These are phyloP conservation scores for Zygosaccharomyces pseudobailii DNA, from an alignment of 1,139 yeast genomes.

Conservation along the genomic window DNA sequence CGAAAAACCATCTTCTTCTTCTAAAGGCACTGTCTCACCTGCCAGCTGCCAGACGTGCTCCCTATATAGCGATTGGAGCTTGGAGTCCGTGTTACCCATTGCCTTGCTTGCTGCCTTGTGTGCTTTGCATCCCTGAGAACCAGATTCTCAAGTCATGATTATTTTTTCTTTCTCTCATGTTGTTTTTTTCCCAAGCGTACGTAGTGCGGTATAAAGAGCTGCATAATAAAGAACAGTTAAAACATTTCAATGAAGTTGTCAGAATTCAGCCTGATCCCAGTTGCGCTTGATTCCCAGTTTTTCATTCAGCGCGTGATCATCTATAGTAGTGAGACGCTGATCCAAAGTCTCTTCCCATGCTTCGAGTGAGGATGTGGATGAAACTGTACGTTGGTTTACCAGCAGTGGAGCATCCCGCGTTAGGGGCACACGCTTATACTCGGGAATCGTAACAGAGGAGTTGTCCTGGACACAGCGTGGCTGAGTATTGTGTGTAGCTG, in stretches of 20 bases:
- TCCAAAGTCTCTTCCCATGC: slow-evolving; percentile 33
- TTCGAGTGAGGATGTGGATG: slow-evolving; percentile 21
- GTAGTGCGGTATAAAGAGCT: not conserved
- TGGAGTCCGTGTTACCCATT: slow-evolving; percentile 76
- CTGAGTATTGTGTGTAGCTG: slow-evolving; percentile 11
- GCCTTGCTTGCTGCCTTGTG: not conserved
- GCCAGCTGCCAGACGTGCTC: slow-evolving; percentile 61
- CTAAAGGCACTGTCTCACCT: slow-evolving; percentile 29
- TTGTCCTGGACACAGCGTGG: slow-evolving; percentile 23
- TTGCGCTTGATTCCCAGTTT: slow-evolving; percentile 25
- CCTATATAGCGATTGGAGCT: slow-evolving; percentile 44
- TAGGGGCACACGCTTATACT: slow-evolving; percentile 46
- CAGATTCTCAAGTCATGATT: not conserved
- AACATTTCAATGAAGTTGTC: not conserved
- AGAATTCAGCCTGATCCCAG: slow-evolving; percentile 16
- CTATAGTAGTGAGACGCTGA: slow-evolving; percentile 39
- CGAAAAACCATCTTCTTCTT: slow-evolving; percentile 7
- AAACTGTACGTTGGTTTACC: slow-evolving; percentile 27
- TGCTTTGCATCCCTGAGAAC: not conserved
- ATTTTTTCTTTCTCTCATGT: not conserved
- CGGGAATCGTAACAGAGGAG: slow-evolving; percentile 22
- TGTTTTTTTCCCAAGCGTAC: not conserved
- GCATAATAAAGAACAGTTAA: not conserved
- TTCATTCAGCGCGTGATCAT: slow-evolving; percentile 28
- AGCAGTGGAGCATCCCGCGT: slow-evolving; percentile 27